Evolutionary conservation across 768 basidiomycete species (phyloP).

Genomic region (Termitomyces eurrhizus): DNA sequence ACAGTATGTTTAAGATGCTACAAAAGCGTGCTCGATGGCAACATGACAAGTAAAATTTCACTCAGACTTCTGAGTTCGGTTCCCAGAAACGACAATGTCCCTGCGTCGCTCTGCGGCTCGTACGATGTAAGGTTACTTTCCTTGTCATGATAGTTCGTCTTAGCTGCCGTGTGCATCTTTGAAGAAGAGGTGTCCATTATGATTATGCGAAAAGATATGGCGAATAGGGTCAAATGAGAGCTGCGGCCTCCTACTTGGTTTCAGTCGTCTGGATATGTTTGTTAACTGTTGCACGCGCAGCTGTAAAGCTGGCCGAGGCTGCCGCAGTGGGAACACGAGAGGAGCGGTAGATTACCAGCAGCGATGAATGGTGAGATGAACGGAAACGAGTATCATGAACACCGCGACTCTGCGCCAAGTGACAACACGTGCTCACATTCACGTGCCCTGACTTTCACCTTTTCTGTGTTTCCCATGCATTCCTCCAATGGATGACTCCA

Average conservation of each 20-base stretch:
- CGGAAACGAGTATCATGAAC: neutral
- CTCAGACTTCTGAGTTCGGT: neutral
- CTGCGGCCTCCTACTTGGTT: neutral
- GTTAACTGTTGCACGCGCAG: neutral
- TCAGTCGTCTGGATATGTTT: neutral
- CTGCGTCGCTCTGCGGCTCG: neutral
- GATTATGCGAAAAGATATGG: neutral
- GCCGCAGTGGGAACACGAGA: neutral
- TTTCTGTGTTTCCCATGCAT: neutral
- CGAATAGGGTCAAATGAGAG: neutral
- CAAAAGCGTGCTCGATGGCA: neutral
- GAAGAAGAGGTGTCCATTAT: neutral
- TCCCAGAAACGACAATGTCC: neutral
- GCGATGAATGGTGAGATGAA: constrained; percentile 10
- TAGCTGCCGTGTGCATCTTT: neutral
- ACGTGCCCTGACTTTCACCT: neutral
- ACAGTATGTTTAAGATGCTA: neutral
- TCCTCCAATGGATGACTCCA: neutral
- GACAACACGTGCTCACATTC: neutral
- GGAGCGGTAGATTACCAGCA: constrained; percentile 2
- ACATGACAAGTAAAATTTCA: neutral
- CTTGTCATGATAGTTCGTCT: constrained; percentile 1
- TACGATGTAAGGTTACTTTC: neutral
- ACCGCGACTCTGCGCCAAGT: neutral
- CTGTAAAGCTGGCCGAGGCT: neutral